These are phyloP conservation scores for Talaromyces sp. DNA, from an alignment of 2,329 filamentous ascomycete species.

Conservation along the genomic window DNA sequence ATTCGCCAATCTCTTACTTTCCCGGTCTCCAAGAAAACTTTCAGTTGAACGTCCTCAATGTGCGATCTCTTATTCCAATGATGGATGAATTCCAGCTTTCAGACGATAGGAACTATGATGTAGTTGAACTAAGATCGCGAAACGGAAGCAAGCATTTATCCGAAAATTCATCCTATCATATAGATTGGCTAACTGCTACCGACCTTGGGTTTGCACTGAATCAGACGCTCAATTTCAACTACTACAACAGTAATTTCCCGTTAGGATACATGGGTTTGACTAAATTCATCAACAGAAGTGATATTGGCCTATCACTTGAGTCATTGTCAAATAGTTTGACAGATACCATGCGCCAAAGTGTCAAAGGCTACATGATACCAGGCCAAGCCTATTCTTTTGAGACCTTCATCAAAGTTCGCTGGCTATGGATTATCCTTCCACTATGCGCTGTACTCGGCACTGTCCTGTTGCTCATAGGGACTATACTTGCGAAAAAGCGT, in stretches of 20 bases:
- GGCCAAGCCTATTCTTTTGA: background rate
- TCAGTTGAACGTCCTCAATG: background rate
- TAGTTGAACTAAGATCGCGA: background rate
- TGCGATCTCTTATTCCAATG: background rate
- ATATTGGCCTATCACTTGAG: background rate
- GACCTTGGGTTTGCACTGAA: background rate
- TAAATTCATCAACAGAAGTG: background rate
- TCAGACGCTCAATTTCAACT: background rate
- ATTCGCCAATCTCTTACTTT: background rate
- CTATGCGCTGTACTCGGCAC: background rate
- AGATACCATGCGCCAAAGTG: background rate
- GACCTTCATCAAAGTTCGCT: background rate
- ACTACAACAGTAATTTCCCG: too few species aligned
- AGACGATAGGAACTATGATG: background rate
- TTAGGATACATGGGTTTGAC: background rate
- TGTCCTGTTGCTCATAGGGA: background rate
- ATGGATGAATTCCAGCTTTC: accelerated
- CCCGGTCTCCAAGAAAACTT: background rate
- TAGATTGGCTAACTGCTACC: background rate
- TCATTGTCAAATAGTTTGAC: background rate
- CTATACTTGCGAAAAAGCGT: background rate
- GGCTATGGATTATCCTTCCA: slow-evolving; percentile 3
- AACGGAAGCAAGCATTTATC: background rate
- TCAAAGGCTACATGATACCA: background rate
- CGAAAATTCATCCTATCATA: background rate